Evolutionary conservation across 257 asterid species (phyloP), one percentile per base, ranked within the genome.

Genomic region (Nicotiana attenuata): DNA sequence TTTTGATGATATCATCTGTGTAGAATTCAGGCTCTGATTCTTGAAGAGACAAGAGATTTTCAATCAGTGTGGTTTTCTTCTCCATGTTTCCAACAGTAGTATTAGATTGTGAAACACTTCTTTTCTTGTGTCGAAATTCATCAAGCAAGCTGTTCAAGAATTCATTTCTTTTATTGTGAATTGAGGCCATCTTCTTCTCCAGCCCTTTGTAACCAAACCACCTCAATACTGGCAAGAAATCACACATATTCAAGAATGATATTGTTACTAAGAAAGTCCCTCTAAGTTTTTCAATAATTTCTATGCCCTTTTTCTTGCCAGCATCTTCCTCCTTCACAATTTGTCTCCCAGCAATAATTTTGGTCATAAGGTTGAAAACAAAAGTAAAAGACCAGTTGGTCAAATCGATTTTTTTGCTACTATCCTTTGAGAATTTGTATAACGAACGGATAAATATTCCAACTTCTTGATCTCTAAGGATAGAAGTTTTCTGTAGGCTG

Each of bases 181-280:
- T 9, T 3, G 22, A 10, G 9, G 69, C 77, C 84, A 85, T 10
- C 5, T 68, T 69, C 83, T 84, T 90, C 59, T 90, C 92, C 65
- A 92, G 2, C 13, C 92, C 94, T 80, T 83, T 81, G 65, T 83
- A 89, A 0, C 97, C 94, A 73, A 90, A n/a, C 88, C 87, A 84
- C 82, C 93, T 88, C 86, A 92, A 84, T 2, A 88, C 65, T 11
- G 96, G 78, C 35, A 69, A 69, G 57, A 69, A 69, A 41, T 69
- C 78, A 45, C 57, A 41, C 78, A 69, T 69, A 52, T 84, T 85
- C 69, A 80, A 24, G 55, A 69, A 69, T 5, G 86, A 16, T n/a
- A 82, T 5, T 15, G 19, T 81, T 0, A 87, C 19, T 57, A 77
- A 63, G 11, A 90, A 88, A 0, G 68, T 6, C 63, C 67, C 87